Base-by-base conservation (phyloP, 805 yeast species). In the Monosporozyma yasuniensis region DNA sequence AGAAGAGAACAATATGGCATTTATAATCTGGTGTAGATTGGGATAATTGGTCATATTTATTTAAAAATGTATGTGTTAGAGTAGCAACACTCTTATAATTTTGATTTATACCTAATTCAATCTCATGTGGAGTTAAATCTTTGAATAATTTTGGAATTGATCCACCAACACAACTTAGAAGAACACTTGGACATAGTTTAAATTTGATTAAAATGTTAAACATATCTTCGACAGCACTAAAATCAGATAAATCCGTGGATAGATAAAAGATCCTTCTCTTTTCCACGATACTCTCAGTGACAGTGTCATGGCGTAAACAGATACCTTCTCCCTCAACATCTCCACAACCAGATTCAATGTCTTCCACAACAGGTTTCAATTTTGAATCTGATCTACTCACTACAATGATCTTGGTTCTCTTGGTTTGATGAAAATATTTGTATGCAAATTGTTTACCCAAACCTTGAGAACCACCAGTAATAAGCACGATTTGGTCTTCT, bases 381-480 rank as follows among this genome's bases (percentile, higher is more conserved):
- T 81, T 83, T 4, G 74, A 47, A 52, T 75, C 81, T 0, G 91
- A 83, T 55, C 99, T 73, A 1, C 97, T 88, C 11, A 90, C 84
- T 18, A 93, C 67, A 1, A 84, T 70, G 1, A 90, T 86, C 48
- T 78, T 75, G 35, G 89, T 84, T 3, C 83, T 81, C 18, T 62
- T 57, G 2, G 72, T 52, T 25, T 56, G 60, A 7, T 50, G 41
- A 50, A 74, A 78, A 44, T 83, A 69, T 49, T 76, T 72, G 41
- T 71, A 69, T 0, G 95, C 96, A 50, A 91, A 66, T 37, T 84
- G 86, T 3, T 81, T 81, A 0, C 99, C 99, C 1, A 91, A 71
- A 0, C 99, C 99, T 61, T 91, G 99, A 0, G 96, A 88, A 0
- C 88, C 98, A 3, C 99, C 99, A 0, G 96, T 79, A n/a, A 91